Evolutionary conservation across 202 grass and related monocot species (phyloP).

Genomic region (Schoenoplectus tabernaemontani): DNA sequence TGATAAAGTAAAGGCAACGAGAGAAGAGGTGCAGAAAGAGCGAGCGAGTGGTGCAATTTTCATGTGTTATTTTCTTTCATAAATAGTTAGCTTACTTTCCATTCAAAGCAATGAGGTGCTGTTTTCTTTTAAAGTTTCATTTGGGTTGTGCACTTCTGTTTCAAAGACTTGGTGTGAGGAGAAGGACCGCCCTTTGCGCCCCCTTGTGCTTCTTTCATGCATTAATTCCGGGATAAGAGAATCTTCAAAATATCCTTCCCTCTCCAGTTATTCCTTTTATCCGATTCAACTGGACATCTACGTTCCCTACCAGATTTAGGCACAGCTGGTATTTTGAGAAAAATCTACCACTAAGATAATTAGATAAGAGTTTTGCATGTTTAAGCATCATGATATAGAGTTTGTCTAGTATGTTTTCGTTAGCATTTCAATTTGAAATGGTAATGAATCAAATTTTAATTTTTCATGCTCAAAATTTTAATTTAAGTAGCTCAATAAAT

Average conservation of each 20-base stretch:
- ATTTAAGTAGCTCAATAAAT: no score
- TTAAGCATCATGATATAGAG: background rate
- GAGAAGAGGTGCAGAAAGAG: background rate
- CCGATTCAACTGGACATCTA: background rate
- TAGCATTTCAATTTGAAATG: no score
- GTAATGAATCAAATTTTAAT: no score
- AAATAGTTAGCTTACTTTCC: constrained; percentile 29
- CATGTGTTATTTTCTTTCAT: constrained; percentile 26
- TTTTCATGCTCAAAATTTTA: no score
- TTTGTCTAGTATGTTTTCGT: no score
- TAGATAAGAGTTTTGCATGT: background rate
- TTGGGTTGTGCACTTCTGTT: background rate
- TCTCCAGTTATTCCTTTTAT: background rate
- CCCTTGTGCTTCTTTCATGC: constrained; percentile 25
- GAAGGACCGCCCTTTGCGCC: constrained; percentile 21
- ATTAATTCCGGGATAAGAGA: constrained; percentile 22
- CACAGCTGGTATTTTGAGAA: background rate
- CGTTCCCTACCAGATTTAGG: background rate
- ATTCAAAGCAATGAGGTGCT: constrained; percentile 23
- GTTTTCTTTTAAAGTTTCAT: background rate
- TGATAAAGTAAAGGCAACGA: background rate
- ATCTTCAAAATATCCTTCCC: background rate
- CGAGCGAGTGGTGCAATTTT: background rate
- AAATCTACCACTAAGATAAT: background rate
- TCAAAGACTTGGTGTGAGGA: constrained; percentile 23